Base-by-base conservation (phyloP, 345 rosid genomes). In the Linum lewisii region DNA sequence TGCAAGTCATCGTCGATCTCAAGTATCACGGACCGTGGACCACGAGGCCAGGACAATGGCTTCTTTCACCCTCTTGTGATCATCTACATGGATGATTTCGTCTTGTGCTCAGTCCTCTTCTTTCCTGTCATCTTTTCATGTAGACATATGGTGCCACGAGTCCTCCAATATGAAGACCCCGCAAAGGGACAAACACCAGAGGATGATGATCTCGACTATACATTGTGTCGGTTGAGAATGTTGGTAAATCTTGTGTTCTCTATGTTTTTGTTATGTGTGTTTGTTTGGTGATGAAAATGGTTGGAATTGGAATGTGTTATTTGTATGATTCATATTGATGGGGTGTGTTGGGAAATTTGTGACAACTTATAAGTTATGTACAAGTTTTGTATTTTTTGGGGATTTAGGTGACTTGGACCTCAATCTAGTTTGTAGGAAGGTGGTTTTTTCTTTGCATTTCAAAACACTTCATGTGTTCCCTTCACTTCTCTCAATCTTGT, bases 1-100 rank as follows among this genome's bases (percentile, higher is more conserved):
- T 69, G 81, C 36, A 74, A 54, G 67, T 87, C 87, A 24, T 87
- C 95, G 32, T 76, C 87, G 44, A 84, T 70, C 25, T 80, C 82
- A 32, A 84, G 56, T 3, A 72, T 32, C 60, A 81, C 79, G 26
- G 79, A 59, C 20, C 68, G 26, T 0, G 45, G 57, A 49, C 95
- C 95, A 57, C 74, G 57, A 29, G 84, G 86, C 4, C 87, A 58
- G 65, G 2, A 78, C 86, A 29, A 76, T 70, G 29, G 73, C 71
- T 58, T 87, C 85, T 62, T 78, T 87, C 63, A 82, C 66, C 71
- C 76, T 84, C 67, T 70, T 44, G 52, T 81, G 88, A 24, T 87
- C 88, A 69, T 84, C 78, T 0, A 81, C 62, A 34, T 63, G 81
- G 22, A 81, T 69, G 0, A 53, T 0, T 19, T 54, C 64, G 78